These are phyloP conservation scores for Podaxis rugospora DNA, from an alignment of 768 basidiomycete genomes.

Conservation along the genomic window DNA sequence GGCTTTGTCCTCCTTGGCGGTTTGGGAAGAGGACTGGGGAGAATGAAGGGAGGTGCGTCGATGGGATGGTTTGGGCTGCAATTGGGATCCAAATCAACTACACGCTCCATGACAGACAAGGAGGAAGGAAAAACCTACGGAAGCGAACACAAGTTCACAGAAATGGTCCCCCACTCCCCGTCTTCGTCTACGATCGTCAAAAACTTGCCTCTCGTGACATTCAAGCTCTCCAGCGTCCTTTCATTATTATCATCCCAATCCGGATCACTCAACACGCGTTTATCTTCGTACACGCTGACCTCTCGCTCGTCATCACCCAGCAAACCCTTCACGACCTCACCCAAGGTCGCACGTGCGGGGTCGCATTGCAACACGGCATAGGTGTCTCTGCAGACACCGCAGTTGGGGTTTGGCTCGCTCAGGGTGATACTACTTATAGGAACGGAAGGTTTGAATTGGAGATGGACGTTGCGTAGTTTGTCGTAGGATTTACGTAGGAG, in stretches of 20 bases:
- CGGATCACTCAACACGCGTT: constrained; percentile 83
- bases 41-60: constrained; percentile 50
- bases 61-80: constrained; percentile 51
- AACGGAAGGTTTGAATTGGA: constrained; percentile 73
- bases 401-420: constrained; percentile 67
- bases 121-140: constrained; percentile 52
- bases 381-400: constrained; percentile 84
- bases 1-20: constrained; percentile 43
- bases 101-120: neutral
- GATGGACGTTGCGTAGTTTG: constrained; percentile 68
- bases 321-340: constrained; percentile 67
- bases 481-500: constrained; percentile 65
- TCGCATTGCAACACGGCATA: constrained; percentile 78
- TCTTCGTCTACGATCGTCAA: constrained; percentile 88
- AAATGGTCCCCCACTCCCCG: constrained; percentile 65
- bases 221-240: constrained; percentile 77
- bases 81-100: neutral
- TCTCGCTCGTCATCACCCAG: constrained; percentile 57
- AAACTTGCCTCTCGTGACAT: constrained; percentile 80
- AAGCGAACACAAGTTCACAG: constrained; percentile 61
- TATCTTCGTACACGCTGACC: constrained; percentile 83
- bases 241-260: constrained; percentile 91
- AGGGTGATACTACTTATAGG: constrained; percentile 66
- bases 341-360: constrained; percentile 59
- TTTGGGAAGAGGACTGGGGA: constrained; percentile 61